A percentile compares a stretch with the other conserved stretches of the same genome.
These are phyloP conservation scores for Chalara sp. DNA, from an alignment of 2,329 filamentous ascomycete species.

Conservation along the genomic window DNA sequence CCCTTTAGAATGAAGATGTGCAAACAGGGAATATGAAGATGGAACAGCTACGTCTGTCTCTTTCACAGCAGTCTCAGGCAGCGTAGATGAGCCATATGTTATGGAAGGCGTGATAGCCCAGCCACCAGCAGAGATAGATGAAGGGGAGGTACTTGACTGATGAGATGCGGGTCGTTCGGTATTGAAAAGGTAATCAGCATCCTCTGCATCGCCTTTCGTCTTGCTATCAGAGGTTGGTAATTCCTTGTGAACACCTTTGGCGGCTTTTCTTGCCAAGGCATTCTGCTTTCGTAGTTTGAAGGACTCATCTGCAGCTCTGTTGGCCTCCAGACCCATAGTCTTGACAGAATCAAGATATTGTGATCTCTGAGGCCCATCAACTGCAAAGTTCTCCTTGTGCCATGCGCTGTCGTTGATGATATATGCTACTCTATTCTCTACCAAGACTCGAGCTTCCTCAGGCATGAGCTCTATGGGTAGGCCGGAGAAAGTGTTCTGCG, in stretches of 20 bases:
- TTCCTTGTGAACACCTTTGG: constrained; percentile 5
- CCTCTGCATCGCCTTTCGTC: background rate
- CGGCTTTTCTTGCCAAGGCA: constrained; percentile 21
- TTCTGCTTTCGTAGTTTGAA: constrained; percentile 18
- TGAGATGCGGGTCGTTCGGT: constrained; percentile 30
- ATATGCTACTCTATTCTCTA: constrained; percentile 69
- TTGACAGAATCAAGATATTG: constrained; percentile 55
- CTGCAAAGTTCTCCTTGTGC: constrained; percentile 59
- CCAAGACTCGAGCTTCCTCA: constrained; percentile 78
- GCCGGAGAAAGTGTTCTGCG: constrained; percentile 90
- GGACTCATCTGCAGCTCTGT: constrained; percentile 29
- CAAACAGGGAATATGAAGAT: constrained; percentile 67
- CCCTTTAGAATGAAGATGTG: constrained; percentile 67
- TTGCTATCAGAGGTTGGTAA: constrained; percentile 1
- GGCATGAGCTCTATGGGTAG: constrained; percentile 84
- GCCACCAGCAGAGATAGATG: constrained; percentile 8
- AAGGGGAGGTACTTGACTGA: constrained; percentile 18
- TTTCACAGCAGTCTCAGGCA: constrained; percentile 16
- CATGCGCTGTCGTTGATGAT: constrained; percentile 72
- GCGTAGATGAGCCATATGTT: constrained; percentile 33
- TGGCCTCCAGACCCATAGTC: constrained; percentile 37
- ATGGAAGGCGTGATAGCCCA: constrained; percentile 36
- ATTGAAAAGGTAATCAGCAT: constrained; percentile 17
- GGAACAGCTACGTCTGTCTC: constrained; percentile 33
- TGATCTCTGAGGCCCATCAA: constrained; percentile 50